Conservation (phyloP, 2,329 filamentous ascomycete species). For the Xylogone sp. region DNA sequence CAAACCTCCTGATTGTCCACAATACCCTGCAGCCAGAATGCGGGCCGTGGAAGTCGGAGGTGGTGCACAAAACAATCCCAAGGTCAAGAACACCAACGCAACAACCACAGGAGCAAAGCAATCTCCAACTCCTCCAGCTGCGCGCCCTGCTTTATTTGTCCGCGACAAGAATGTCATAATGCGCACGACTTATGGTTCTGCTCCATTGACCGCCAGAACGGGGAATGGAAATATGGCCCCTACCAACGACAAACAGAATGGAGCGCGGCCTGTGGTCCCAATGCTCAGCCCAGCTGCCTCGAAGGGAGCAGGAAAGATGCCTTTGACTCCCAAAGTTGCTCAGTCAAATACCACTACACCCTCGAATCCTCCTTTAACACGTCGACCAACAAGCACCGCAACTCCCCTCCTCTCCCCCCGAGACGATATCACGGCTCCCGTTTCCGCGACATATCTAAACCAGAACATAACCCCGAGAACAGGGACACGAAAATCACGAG, state of each 20-base stretch:
- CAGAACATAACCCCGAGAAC: constrained; percentile 77
- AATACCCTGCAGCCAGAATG: not conserved
- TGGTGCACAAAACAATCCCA: constrained; percentile 7
- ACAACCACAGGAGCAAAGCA: constrained; percentile 13
- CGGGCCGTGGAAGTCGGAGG: not conserved
- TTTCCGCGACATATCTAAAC: constrained; percentile 53
- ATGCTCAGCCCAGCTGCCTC: constrained; percentile 60
- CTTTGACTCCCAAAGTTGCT: constrained; percentile 56
- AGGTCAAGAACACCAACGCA: constrained; percentile 8
- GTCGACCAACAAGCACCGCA: constrained; percentile 47
- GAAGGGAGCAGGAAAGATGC: constrained; percentile 47
- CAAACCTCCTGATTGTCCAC: not conserved
- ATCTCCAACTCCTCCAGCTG: constrained; percentile 14
- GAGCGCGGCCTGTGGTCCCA: constrained; percentile 57
- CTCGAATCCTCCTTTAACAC: constrained; percentile 29
- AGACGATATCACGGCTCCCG: constrained; percentile 51
- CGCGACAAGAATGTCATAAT: constrained; percentile 40
- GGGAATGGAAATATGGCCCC: constrained; percentile 34
- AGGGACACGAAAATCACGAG: constrained; percentile 66
- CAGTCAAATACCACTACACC: constrained; percentile 25
- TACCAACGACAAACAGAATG: constrained; percentile 46
- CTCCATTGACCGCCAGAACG: constrained; percentile 18
- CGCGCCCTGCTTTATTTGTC: constrained; percentile 19
- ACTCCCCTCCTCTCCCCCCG: constrained; percentile 15
- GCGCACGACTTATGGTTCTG: constrained; percentile 29